Evolutionary conservation across 495 filamentous ascomycete species (phyloP), one percentile per base, ranked within the genome.

Genomic region (Penicillium fimorum): DNA sequence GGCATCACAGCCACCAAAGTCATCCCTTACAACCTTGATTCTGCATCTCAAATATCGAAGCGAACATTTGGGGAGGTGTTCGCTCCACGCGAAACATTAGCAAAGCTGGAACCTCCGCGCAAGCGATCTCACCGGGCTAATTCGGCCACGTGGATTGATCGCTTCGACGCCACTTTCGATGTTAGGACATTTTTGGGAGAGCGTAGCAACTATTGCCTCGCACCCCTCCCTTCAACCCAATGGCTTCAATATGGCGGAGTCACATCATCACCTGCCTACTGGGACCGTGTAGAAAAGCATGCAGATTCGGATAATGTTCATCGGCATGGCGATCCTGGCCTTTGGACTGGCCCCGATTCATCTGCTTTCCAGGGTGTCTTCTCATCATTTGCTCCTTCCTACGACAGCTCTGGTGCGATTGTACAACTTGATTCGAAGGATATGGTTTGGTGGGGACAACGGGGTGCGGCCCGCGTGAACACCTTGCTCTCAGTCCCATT

Each of bases 361-460:
- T 82, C 89, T 4, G 73, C 92, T 25, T 89, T 95, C 59, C 82
- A 90, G 41, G 85, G 89, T 47, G 90, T 87, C 6, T 96, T 92
- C 67, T 95, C 91, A 0, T 89, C 87, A 56, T 96, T 96, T 73
- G 91, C 91, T 11, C 92, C 92, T 5, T 84, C 81, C 48, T 85
- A 84, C 54, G 92, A 97, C 63, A 89, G 94, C 66, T 82, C 88
- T 4, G 82, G 79, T 5, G 84, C 92, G 3, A 78, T 95, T 52
- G 72, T 92, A 9, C 83, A 92, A 35, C 81, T 79, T 12, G 85
- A 88, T 56, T 75, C 82, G 25, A 86, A 90, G 52, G 84, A 87
- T 53, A 75, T 83, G 41, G 74, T 96, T n/a, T 97, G 92, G 92
- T 97, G 92, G 92, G 82, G 85, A 54, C 84, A 85, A 57, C 71